A percentile compares a stretch with the other conserved stretches of the same genome.
phyloP scores from a whole-genome alignment of 257 asterid genomes.

The Datura wrightii region DNA sequence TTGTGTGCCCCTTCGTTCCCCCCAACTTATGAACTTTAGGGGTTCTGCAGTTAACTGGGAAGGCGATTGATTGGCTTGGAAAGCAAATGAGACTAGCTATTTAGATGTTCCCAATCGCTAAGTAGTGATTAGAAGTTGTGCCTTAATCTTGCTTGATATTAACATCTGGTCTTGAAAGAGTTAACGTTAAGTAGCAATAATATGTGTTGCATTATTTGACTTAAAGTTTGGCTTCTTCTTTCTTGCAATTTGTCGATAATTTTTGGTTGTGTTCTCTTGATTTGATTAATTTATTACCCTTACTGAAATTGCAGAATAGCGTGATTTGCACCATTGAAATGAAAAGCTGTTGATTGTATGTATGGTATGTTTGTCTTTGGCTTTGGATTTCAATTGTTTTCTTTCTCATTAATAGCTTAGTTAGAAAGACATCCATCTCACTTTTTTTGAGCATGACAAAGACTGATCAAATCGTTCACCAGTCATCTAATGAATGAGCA shows the following conservation, averaged over 20 bases:
- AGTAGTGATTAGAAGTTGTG: neutral
- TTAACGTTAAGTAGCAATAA: neutral
- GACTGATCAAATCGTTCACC: no score
- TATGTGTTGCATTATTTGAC: neutral
- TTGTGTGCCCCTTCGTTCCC: neutral
- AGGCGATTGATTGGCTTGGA: neutral
- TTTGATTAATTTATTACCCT: neutral
- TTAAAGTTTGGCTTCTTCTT: neutral
- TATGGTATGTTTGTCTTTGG: neutral
- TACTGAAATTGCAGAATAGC: neutral
- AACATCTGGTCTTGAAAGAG: neutral
- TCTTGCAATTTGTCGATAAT: neutral
- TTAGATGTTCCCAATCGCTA: neutral
- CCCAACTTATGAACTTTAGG: neutral
- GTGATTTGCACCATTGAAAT: constrained; percentile 7
- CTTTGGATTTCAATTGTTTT: neutral
- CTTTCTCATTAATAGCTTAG: neutral
- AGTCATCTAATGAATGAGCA: neutral
- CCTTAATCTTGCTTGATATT: neutral
- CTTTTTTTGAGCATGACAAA: neutral
- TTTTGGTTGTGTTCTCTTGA: neutral
- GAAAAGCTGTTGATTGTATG: neutral
- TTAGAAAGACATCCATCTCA: neutral
- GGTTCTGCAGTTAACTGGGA: neutral
- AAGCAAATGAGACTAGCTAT: neutral